A percentile compares a stretch with the other conserved stretches of the same genome.
Conservation (phyloP, 441 rosid species). For the Populus hybrid region DNA sequence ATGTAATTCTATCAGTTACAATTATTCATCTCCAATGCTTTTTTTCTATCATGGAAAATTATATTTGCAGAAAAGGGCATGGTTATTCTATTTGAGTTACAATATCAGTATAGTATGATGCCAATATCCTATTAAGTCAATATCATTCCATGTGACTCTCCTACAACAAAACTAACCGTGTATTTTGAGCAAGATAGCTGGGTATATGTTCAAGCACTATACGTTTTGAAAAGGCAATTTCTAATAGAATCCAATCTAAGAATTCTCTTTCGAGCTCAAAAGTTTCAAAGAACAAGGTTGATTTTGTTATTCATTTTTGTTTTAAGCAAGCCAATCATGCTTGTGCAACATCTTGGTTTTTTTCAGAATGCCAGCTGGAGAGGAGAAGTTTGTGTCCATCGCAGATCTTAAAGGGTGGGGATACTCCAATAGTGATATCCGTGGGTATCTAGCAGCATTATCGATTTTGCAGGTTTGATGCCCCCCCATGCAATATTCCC, state of each 20-base stretch:
- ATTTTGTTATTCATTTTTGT: background rate
- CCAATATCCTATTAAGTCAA: background rate
- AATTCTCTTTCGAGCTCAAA: background rate
- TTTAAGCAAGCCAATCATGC: background rate
- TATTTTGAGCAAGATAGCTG: background rate
- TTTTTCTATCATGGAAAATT: background rate
- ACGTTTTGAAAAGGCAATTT: background rate
- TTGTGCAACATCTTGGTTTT: slow-evolving; percentile 12
- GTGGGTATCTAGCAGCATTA: slow-evolving; percentile 65
- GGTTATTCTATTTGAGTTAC: background rate
- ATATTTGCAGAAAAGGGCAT: background rate
- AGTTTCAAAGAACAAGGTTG: background rate
- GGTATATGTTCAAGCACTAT: background rate
- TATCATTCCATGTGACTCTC: background rate
- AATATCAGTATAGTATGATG: background rate
- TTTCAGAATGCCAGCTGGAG: slow-evolving; percentile 71
- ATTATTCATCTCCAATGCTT: background rate
- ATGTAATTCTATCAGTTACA: slow-evolving; percentile 36
- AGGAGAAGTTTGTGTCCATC: slow-evolving; percentile 65
- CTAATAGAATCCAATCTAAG: background rate
- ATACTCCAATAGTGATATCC: slow-evolving; percentile 65
- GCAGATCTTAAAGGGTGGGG: slow-evolving; percentile 93
- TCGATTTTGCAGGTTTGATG: slow-evolving; percentile 71
- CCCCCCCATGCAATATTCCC: background rate
- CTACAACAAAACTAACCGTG: background rate